Evolutionary conservation across 495 filamentous ascomycete species (phyloP).

Genomic region (Aspergillus conjunctus): DNA sequence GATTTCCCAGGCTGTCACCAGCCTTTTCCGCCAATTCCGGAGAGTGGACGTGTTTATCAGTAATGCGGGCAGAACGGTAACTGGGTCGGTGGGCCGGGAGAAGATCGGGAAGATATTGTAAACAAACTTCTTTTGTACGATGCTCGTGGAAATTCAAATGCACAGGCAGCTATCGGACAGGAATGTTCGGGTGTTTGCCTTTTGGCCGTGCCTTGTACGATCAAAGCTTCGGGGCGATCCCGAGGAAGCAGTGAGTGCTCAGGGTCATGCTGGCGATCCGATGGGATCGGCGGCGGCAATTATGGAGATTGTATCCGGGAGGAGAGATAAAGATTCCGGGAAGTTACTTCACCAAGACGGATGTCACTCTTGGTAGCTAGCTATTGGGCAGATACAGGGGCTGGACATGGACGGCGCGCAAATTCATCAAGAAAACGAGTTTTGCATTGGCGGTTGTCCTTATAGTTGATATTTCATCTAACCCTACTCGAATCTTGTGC

Average conservation of each 20-base stretch:
- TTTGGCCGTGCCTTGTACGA: conserved; percentile 35
- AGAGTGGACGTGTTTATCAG: conserved; percentile 34
- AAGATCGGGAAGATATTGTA: conserved; percentile 22
- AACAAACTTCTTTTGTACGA: conserved; percentile 36
- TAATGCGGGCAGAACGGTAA: conserved; percentile 27
- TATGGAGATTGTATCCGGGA: conserved; percentile 36
- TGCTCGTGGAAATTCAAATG: conserved; percentile 17
- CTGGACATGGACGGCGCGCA: no score
- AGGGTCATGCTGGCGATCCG: conserved; percentile 37
- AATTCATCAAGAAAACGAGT: no score
- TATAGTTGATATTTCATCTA: no score
- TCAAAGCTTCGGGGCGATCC: conserved; percentile 39
- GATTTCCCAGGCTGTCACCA: conserved; percentile 27
- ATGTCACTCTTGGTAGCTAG: conserved; percentile 32
- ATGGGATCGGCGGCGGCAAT: conserved; percentile 33
- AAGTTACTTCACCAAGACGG: conserved; percentile 36
- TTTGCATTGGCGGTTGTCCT: no score
- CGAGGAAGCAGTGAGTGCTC: conserved; percentile 30
- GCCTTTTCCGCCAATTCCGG: conserved; percentile 32
- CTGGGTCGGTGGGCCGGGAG: background rate
- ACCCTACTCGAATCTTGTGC: no score
- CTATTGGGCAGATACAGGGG: no score
- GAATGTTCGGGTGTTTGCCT: conserved; percentile 32
- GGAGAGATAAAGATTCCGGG: conserved; percentile 37
- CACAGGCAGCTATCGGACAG: conserved; percentile 5